A percentile compares a stretch with the other conserved stretches of the same genome.
phyloP scores from a whole-genome alignment of 352 stramenopile genomes.

The Aphanomyces stellatus region DNA sequence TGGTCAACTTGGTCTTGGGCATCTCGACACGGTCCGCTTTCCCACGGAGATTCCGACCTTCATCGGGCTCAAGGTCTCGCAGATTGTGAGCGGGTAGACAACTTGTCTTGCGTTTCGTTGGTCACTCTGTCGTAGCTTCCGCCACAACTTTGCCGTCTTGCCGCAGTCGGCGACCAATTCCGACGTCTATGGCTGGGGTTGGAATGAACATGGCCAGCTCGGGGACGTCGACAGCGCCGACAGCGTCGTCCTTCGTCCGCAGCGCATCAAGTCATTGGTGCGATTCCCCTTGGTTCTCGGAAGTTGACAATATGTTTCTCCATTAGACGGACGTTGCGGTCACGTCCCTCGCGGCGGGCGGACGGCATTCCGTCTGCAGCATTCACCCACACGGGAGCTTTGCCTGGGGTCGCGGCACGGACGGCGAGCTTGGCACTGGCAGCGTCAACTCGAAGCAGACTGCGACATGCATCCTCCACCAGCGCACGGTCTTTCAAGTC shows the following conservation, averaged over 20 bases:
- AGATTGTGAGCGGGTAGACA: constrained; percentile 29
- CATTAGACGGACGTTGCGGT: constrained; percentile 22
- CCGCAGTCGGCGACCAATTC: constrained; percentile 21
- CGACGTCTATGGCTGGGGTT: constrained; percentile 35
- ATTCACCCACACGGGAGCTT: constrained; percentile 25
- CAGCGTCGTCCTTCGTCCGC: neutral
- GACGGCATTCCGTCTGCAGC: constrained; percentile 31
- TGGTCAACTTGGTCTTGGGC: constrained; percentile 30
- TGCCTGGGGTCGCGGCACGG: constrained; percentile 31
- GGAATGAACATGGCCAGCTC: constrained; percentile 36
- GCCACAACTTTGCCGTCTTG: constrained; percentile 28
- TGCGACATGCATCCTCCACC: constrained; percentile 17
- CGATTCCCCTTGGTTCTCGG: neutral
- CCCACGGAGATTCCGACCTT: constrained; percentile 26
- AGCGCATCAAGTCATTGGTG: neutral
- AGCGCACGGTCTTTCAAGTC: constrained; percentile 5
- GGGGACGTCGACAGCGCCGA: constrained; percentile 18
- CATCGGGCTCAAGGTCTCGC: constrained; percentile 24
- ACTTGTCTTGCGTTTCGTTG: neutral
- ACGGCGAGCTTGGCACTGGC: constrained; percentile 33
- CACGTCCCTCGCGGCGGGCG: constrained; percentile 26
- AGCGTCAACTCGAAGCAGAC: constrained; percentile 21
- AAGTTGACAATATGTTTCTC: neutral
- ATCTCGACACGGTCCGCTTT: constrained; percentile 23
- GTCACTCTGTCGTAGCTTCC: constrained; percentile 20